Base-by-base conservation (phyloP, 257 asterid genomes). In the Datura wrightii region DNA sequence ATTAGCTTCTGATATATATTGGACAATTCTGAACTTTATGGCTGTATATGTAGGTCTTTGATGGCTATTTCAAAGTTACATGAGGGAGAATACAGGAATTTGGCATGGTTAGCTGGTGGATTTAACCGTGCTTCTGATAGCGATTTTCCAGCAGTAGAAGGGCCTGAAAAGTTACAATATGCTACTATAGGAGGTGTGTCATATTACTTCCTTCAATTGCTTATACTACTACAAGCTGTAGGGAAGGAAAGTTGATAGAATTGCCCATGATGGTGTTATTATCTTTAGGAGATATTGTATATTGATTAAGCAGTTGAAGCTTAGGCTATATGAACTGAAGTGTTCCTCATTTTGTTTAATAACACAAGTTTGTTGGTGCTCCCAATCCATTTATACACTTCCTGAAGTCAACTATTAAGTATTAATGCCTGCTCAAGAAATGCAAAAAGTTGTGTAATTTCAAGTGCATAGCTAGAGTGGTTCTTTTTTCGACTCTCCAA, bases 91-190 rank as follows among this genome's bases (percentile, higher is more conserved):
- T 96, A 94, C 93, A 88, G 71, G 90, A 96, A 92, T 84, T 84
- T 96, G 92, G 99, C 94, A 83, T 96, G 99, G 99, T 86, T 96
- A 84, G 96, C 94, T 3, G 98, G 98, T 39, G 98, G 97, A 54
- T 93, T 93, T 80, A 89, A 90, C 74, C 91, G 91, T 8, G 85
- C 97, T 1, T 63, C 86, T 0, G 95, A 89, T 3, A 63, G 62
- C 1, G 95, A 96, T 90, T 96, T 94, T 72, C 89, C 90, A 6
- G 79, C 62, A 0, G 94, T 93, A 5, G 98, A 96, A 96, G 98
- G 98, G 10, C 80, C 79, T 18, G 98, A 96, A 88, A 92, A 94
- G 91, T 71, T 96, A 92, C 94, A 94, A 88, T 96, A 89, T 81
- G 98, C 99, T 10, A 90, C 99, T 6, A 86, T 96, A 46, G 98